Evolutionary conservation across 2,329 filamentous ascomycete genomes (phyloP), one percentile per base, ranked within the genome.

Genomic region (Meredithiella fracta): DNA sequence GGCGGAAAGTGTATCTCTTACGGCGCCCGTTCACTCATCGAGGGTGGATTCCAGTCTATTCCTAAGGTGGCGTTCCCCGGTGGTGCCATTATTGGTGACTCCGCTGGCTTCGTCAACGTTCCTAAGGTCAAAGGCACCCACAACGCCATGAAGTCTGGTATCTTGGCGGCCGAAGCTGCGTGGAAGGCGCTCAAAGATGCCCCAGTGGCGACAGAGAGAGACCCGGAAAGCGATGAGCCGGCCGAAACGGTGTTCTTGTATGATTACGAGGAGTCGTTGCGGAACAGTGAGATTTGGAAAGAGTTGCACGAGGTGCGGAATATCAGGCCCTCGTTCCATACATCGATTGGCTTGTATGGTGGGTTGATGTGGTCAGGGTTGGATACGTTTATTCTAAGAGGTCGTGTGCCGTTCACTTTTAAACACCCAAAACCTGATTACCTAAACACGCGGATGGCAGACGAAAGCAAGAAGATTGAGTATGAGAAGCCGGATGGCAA

Each of bases 41-140:
- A 98, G 70, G 92, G 92, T 60, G 92, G 92, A 23, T 96, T 94
- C 71, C 92, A 98, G 71, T 95, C 89, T 2, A 96, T 98, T 63
- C 92, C 92, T 56, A 96, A 96, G 70, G 89, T 92, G 51, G 85
- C 91, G 22, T 98, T 98, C 70, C 92, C 92, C 23, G 92, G 92
- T 59, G 92, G 92, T 58, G 92, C 92, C 50, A 74, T 98, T 47
- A 94, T 98, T 62, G 92, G 92, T 55, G 92, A 98, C 70, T 94
- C 90, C 17, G 92, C 92, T 26, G 92, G 92, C 3, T 95, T 98
- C 66, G 77, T 98, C 69, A 98, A 98, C 65, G 85, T 98, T 15
- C 92, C 92, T 61, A 98, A 98, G 73, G 87, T 98, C 69, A 98
- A 98, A 73, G 92, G 92, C 58, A 96, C 91, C 0, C 92, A 98